Evolutionary conservation across 495 filamentous ascomycete species (phyloP).

Genomic region (Viridothelium virens): DNA sequence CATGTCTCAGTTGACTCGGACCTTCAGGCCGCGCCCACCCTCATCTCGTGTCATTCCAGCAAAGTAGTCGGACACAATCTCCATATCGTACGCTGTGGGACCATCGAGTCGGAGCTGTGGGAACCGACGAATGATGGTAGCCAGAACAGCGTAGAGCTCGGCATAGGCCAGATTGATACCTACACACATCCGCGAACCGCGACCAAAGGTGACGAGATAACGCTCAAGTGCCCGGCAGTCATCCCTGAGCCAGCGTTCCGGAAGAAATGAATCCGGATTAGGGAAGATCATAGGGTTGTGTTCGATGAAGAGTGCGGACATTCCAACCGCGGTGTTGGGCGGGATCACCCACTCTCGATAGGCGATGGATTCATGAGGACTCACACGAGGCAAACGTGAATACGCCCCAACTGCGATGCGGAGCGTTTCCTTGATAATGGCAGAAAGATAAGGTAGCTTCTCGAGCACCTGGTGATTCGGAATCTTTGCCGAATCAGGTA

Average conservation of each 20-base stretch:
- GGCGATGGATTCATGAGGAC: conserved; percentile 21
- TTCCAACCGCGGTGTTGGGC: conserved; percentile 35
- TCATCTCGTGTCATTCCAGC: conserved; percentile 9
- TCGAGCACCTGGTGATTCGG: conserved; percentile 26
- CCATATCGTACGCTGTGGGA: conserved; percentile 36
- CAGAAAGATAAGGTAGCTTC: conserved; percentile 37
- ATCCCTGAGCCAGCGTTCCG: conserved; percentile 22
- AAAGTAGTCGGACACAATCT: conserved; percentile 22
- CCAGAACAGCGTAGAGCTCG: conserved; percentile 38
- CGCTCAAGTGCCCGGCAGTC: conserved; percentile 17
- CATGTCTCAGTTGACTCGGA: not conserved
- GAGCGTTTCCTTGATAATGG: conserved; percentile 40
- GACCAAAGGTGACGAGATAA: conserved; percentile 32
- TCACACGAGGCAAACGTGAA: conserved; percentile 28
- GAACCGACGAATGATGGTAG: conserved; percentile 35
- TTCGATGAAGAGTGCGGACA: conserved; percentile 27
- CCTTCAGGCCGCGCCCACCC: conserved; percentile 3
- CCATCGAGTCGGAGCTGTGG: conserved; percentile 34
- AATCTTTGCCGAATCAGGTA: conserved; percentile 18
- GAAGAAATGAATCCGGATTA: conserved; percentile 16
- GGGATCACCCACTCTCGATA: conserved; percentile 29
- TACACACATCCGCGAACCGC: conserved; percentile 34
- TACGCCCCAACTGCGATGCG: conserved; percentile 34
- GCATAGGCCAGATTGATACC: conserved; percentile 39
- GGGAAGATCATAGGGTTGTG: conserved; percentile 13